Evolutionary conservation across 257 asterid species (phyloP).

Genomic region (Solanum clarkiae): DNA sequence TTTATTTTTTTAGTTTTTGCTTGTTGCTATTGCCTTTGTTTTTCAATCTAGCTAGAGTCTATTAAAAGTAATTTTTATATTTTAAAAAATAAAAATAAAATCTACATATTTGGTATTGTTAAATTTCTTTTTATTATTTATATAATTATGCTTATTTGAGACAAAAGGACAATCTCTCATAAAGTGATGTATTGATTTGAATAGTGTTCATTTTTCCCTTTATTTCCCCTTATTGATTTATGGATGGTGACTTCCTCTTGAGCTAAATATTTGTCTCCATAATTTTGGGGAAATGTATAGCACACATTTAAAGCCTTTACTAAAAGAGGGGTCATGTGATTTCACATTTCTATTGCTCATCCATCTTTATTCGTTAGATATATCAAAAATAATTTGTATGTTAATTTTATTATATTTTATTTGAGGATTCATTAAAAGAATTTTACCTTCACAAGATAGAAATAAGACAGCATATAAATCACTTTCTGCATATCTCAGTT

Average conservation of each 20-base stretch:
- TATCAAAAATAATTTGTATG: not conserved
- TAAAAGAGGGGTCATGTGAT: not conserved
- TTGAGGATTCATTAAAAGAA: not conserved
- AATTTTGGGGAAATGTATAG: not conserved
- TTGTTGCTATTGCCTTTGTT: no score
- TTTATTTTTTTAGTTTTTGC: no score
- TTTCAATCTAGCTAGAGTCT: no score
- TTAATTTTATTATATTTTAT: not conserved
- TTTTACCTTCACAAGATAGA: no score
- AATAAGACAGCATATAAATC: no score
- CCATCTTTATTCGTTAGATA: no score
- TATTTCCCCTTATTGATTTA: not conserved
- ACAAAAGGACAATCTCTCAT: not conserved
- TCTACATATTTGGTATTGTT: no score
- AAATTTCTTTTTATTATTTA: not conserved
- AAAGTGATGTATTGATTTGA: not conserved
- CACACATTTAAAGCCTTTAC: not conserved
- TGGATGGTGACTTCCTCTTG: not conserved
- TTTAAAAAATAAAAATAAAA: no score
- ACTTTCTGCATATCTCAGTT: no score
- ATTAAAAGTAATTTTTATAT: no score
- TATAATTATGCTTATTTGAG: not conserved
- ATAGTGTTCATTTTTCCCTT: not conserved
- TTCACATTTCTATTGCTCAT: not conserved
- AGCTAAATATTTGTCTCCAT: not conserved